Conservation (phyloP, 2,329 filamentous ascomycete genomes). For the Teratosphaeria zuluensis region DNA sequence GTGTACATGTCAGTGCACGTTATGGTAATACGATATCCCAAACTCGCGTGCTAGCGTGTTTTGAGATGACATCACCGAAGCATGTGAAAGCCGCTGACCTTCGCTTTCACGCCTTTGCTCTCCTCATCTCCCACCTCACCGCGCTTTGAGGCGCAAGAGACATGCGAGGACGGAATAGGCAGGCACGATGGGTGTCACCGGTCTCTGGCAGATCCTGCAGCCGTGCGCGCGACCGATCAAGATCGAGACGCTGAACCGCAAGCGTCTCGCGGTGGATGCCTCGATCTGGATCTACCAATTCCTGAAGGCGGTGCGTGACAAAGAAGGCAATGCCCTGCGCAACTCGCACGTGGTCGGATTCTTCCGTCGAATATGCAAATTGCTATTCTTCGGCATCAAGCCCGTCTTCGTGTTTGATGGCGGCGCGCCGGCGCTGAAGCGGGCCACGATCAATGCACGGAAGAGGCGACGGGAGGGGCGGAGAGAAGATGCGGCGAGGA, state of each 20-base stretch:
- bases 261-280: slow-evolving; percentile 91
- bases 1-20: no score
- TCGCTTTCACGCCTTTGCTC: neutral
- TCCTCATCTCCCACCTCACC: neutral
- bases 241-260: slow-evolving; percentile 89
- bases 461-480: slow-evolving; percentile 76
- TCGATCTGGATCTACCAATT: slow-evolving; percentile 99
- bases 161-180: neutral
- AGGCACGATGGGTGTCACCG: slow-evolving; percentile 79
- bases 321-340: slow-evolving; percentile 90
- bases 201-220: slow-evolving; percentile 92
- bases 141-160: neutral
- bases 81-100: neutral
- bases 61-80: neutral
- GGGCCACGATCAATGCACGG: slow-evolving; percentile 74
- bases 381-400: slow-evolving; percentile 90
- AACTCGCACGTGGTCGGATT: slow-evolving; percentile 96
- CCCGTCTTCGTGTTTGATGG: slow-evolving; percentile 98
- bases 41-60: neutral
- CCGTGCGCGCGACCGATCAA: slow-evolving; percentile 93
- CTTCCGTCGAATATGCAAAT: slow-evolving; percentile 95
- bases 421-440: slow-evolving; percentile 80
- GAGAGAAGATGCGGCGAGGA: slow-evolving; percentile 83
- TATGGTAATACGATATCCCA: no score
- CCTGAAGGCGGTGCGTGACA: slow-evolving; percentile 95